Evolutionary conservation across 352 stramenopile species (phyloP).

Genomic region (Phytophthora boehmeriae): DNA sequence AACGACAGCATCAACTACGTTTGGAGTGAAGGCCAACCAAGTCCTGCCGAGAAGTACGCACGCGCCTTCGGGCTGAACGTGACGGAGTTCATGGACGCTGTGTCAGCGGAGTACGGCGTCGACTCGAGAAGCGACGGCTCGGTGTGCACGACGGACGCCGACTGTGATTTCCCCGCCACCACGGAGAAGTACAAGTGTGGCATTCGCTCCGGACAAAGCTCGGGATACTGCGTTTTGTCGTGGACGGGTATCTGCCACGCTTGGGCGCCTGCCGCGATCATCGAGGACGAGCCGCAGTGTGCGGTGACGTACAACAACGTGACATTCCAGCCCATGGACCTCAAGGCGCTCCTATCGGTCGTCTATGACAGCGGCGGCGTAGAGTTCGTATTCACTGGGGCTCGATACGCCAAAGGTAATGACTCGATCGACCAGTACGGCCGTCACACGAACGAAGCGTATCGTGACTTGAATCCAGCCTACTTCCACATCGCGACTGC

Average conservation of each 20-base stretch:
- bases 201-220: conserved; percentile 14
- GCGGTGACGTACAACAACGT: conserved; percentile 25
- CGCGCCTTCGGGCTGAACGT: conserved; percentile 31
- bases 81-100: conserved; percentile 29
- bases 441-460: conserved; percentile 26
- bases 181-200: conserved; percentile 22
- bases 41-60: conserved; percentile 39
- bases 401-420: conserved; percentile 16
- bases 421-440: conserved; percentile 31
- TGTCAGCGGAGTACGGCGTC: conserved; percentile 25
- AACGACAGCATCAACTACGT: conserved; percentile 53
- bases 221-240: conserved; percentile 27
- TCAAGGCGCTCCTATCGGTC: too few species aligned
- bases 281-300: conserved; percentile 28
- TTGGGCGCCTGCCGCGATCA: conserved; percentile 25
- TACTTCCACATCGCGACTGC: conserved; percentile 34
- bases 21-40: conserved; percentile 21
- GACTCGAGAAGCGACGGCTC: conserved; percentile 9
- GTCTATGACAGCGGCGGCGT: conserved; percentile 20
- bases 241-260: conserved; percentile 40
- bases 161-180: conserved; percentile 15
- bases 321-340: too few species aligned
- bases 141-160: conserved; percentile 14
- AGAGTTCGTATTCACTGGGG: conserved; percentile 29
- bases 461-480: conserved; percentile 35